phyloP scores from a whole-genome alignment of 208 protist species.

The Acanthamoeba lenticulata region DNA sequence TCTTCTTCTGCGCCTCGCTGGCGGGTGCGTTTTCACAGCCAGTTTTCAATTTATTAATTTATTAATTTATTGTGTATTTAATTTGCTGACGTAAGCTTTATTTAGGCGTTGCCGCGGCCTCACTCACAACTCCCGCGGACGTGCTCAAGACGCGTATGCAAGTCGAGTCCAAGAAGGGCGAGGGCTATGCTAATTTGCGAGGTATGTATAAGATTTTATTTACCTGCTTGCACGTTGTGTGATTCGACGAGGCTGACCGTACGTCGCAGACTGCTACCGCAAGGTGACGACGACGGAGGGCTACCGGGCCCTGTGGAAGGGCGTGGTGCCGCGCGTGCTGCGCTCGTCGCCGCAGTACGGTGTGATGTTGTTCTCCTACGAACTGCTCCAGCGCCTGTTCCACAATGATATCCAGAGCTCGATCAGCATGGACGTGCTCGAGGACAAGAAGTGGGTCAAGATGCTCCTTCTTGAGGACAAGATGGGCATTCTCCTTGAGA shows the following conservation, averaged over 20 bases:
- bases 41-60: too few species aligned
- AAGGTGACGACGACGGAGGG: constrained; percentile 79
- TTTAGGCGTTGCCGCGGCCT: constrained; percentile 81
- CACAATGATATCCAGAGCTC: constrained; percentile 2
- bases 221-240: too few species aligned
- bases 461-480: constrained; percentile 14
- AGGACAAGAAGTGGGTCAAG: constrained; percentile 33
- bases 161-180: constrained; percentile 82
- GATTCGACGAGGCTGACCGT: constrained; percentile 62
- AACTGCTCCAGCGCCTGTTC: constrained; percentile 78
- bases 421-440: neutral
- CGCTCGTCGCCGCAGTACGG: constrained; percentile 84
- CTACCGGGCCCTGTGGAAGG: constrained; percentile 82
- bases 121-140: constrained; percentile 80
- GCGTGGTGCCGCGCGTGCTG: constrained; percentile 78
- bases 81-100: too few species aligned
- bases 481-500: neutral
- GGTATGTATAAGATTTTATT: too few species aligned
- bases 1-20: constrained; percentile 68
- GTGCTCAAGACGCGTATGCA: constrained; percentile 87
- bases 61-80: too few species aligned
- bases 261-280: constrained; percentile 71
- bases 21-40: neutral
- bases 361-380: constrained; percentile 83
- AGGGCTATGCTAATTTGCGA: constrained; percentile 70